phyloP scores from a whole-genome alignment of 805 yeast species.

The Lipomyces starkeyi region DNA sequence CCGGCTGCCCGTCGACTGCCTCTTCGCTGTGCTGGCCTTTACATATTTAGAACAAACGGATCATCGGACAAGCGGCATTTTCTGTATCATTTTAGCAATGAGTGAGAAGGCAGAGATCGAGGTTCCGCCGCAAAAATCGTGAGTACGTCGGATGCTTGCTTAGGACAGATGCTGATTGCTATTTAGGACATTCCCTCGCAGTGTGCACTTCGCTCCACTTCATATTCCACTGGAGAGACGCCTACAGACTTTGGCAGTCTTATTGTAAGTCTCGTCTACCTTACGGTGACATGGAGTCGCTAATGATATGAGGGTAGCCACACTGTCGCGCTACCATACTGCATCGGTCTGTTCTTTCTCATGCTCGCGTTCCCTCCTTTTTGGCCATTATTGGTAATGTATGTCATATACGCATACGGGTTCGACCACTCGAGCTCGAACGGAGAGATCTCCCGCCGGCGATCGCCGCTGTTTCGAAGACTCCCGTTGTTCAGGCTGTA shows the following conservation, averaged over 20 bases:
- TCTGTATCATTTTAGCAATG: background rate
- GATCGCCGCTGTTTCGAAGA: conserved; percentile 62
- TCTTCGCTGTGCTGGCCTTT: background rate
- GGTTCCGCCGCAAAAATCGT: background rate
- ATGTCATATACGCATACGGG: conserved; percentile 58
- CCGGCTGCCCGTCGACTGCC: background rate
- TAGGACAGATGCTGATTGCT: background rate
- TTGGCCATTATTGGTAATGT: conserved; percentile 74
- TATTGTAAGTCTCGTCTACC: conserved; percentile 52
- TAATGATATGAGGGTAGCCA: conserved; percentile 19
- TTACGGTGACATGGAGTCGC: background rate
- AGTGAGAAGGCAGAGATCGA: background rate
- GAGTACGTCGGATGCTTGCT: background rate
- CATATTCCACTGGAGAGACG: conserved; percentile 62
- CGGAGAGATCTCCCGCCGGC: conserved; percentile 68
- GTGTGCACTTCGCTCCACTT: conserved; percentile 54
- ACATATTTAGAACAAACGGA: background rate
- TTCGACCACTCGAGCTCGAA: conserved; percentile 72
- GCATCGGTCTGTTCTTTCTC: conserved; percentile 53
- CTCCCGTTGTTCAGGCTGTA: conserved; percentile 71
- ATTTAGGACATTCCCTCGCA: conserved; percentile 12
- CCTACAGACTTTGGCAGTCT: conserved; percentile 66
- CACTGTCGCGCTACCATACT: conserved; percentile 31
- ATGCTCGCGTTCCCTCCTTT: conserved; percentile 62
- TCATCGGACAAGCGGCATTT: background rate